A percentile compares a stretch with the other conserved stretches of the same genome.
Evolutionary conservation across 2,329 filamentous ascomycete genomes (phyloP).

Genomic region (Chrysosporium queenslandicum): DNA sequence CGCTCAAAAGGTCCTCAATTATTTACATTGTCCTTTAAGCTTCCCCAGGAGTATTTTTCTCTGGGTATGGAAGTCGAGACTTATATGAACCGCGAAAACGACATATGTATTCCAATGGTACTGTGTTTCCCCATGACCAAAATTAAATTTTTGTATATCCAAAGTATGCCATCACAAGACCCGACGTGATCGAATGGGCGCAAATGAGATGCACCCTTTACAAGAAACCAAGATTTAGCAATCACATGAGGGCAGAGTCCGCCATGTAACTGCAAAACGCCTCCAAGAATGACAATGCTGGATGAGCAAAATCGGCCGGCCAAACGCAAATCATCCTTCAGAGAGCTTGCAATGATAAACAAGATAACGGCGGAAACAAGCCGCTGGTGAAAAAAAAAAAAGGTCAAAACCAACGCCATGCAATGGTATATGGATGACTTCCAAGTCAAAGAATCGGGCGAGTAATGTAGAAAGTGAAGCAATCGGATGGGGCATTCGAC

Average conservation of each 20-base stretch:
- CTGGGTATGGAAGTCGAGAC: too few relatives aligned
- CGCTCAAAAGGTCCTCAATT: too few relatives aligned
- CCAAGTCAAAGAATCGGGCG: not conserved
- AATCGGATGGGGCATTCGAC: not conserved
- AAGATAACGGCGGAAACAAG: not conserved
- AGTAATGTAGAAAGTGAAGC: not conserved
- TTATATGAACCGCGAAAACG: too few relatives aligned
- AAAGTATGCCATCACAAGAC: not conserved
- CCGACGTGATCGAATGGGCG: too few relatives aligned
- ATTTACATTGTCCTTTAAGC: too few relatives aligned
- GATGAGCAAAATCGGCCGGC: not conserved
- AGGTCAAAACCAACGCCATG: conserved; percentile 3
- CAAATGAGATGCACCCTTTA: too few relatives aligned
- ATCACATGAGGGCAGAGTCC: not conserved
- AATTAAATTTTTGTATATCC: not conserved
- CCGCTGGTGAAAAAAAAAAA: not conserved
- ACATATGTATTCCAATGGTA: not conserved
- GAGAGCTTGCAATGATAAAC: too few relatives aligned
- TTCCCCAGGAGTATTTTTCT: too few relatives aligned
- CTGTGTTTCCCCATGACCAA: not conserved
- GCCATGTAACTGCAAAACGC: not conserved
- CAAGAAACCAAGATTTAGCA: not conserved
- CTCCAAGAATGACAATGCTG: not conserved
- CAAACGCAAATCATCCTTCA: not conserved
- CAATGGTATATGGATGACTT: conserved; percentile 2